These are phyloP conservation scores for Erysimum cheiranthoides DNA, from an alignment of 345 rosid species.

Conservation along the genomic window DNA sequence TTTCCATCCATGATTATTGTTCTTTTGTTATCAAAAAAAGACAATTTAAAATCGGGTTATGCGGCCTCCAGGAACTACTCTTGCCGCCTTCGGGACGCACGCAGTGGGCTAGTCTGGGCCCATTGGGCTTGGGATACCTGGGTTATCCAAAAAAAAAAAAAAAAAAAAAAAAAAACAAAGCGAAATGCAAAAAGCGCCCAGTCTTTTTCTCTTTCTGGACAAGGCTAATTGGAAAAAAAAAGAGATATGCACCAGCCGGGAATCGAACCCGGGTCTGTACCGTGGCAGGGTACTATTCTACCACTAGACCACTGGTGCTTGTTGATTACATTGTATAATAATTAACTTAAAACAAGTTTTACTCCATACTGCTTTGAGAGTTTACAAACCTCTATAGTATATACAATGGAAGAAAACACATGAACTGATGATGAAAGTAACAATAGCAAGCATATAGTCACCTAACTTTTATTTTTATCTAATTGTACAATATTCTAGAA, in stretches of 20 bases:
- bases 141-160: no score
- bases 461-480: slow-evolving; percentile 13
- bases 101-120: no score
- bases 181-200: neutral
- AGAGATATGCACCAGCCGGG: slow-evolving; percentile 72
- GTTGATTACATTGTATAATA: rapidly evolving
- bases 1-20: neutral
- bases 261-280: slow-evolving; percentile 89
- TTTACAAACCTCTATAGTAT: slow-evolving; percentile 22
- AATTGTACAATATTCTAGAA: neutral
- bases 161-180: no score
- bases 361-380: neutral
- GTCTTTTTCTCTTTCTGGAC: neutral
- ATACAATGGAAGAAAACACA: slow-evolving; percentile 9
- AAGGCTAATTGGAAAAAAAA: neutral
- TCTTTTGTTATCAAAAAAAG: neutral
- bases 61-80: no score
- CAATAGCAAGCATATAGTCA: slow-evolving; percentile 2
- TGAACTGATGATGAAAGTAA: slow-evolving; percentile 15
- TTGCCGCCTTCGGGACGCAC: no score
- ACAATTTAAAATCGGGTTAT: no score
- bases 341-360: rapidly evolving
- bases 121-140: no score
- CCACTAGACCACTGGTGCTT: slow-evolving; percentile 59
- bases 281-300: slow-evolving; percentile 79